Base-by-base conservation (phyloP, 371 early-diverging fungal genomes). In the Rhizopus arrhizus region DNA sequence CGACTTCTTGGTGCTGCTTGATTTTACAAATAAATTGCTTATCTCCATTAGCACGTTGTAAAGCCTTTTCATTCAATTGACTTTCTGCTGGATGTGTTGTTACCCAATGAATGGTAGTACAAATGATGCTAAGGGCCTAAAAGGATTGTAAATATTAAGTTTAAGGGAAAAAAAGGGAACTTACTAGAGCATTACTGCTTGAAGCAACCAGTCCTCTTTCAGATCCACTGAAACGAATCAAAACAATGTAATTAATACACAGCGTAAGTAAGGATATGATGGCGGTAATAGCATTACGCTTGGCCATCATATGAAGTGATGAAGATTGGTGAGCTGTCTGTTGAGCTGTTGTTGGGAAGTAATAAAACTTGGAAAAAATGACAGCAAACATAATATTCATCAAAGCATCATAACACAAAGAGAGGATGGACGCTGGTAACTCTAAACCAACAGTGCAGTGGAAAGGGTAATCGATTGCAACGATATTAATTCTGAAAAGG, bases 1-100 rank as follows among this genome's bases (percentile, higher is more conserved):
- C 72, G 5, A 78, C 79, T 72, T 78, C 75, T 64, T 78, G 79
- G 51, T 72, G 75, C 42, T 78, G 79, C 52, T 72, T 78, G 57
- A 78, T 78, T 58, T 73, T 74, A 12, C 73, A 58, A 52, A 63
- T 71, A 29, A 70, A 45, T 32, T 77, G 75, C 48, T 80, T 81
- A 22, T 80, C 77, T 3, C 71, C 75, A 53, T 72, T 63, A 38
- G 32, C 15, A 13, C 13, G 40, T 10, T 11, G 31, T 28, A 34
- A 29, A 16, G n/a, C 38, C 34, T 62, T 64, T 58, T 74, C 77
- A 5, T 62, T 66, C 34, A 71, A 55, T 57, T 69, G 74, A 8
- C 63, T 47, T 53, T 77, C 77, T 12, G 72, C 67, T 43, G 74
- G 70, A 61, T 77, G 77, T 2, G 70, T 68, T 1, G 77, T 72